Conservation (phyloP, 2,329 filamentous ascomycete genomes). For the Monosporascus sp. region DNA sequence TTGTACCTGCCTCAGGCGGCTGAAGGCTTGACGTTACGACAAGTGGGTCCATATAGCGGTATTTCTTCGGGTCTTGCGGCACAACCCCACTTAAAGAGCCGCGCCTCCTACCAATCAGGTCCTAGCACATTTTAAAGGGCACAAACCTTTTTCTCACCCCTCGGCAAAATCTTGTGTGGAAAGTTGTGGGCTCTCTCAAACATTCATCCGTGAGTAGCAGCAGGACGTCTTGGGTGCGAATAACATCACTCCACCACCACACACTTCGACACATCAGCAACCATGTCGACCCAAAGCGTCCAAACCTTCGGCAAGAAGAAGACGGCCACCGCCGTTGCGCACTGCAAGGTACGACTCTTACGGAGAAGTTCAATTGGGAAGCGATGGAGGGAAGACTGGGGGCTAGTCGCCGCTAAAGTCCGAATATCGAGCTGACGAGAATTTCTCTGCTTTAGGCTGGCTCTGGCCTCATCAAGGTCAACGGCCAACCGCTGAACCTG, state of each 20-base stretch:
- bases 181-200: conserved; percentile 8
- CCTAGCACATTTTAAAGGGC: conserved; percentile 12
- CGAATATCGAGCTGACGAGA: conserved; percentile 13
- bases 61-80: conserved; percentile 1
- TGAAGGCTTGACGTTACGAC: no score
- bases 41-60: neutral
- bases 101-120: conserved; percentile 1
- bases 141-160: conserved; percentile 23
- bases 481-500: conserved; percentile 90
- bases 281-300: conserved; percentile 76
- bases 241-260: conserved; percentile 16
- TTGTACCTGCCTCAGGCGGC: no score
- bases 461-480: conserved; percentile 90
- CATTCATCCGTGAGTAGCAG: conserved; percentile 12
- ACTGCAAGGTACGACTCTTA: conserved; percentile 66
- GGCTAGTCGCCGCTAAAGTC: neutral
- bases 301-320: conserved; percentile 99
- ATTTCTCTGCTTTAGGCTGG: conserved; percentile 17
- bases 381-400: no score
- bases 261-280: conserved; percentile 36
- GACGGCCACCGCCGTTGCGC: conserved; percentile 83
- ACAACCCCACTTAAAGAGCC: neutral
- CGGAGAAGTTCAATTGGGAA: no score
- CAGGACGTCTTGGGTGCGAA: conserved; percentile 16
- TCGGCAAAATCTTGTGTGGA: conserved; percentile 14